Conservation (phyloP, 805 yeast genomes). For the Hanseniaspora clermontiae region DNA sequence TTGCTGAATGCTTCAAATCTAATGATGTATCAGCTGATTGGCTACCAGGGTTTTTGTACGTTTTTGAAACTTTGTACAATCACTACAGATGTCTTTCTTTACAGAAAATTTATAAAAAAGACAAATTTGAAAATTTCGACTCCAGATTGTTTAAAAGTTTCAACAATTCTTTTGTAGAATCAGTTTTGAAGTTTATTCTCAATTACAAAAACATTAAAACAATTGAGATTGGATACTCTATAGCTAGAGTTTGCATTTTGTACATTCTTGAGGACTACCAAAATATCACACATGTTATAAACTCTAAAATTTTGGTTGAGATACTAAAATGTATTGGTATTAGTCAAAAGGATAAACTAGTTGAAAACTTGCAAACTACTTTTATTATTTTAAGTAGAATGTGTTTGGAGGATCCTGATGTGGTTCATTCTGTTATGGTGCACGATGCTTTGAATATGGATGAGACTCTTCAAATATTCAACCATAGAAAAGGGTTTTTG, state of each 20-base stretch:
- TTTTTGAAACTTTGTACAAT: conserved; percentile 44
- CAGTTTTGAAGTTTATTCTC: conserved; percentile 35
- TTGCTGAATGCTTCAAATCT: conserved; percentile 29
- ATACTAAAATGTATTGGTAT: conserved; percentile 36
- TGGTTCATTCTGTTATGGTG: conserved; percentile 37
- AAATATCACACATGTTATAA: conserved; percentile 32
- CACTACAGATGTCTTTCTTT: conserved; percentile 31
- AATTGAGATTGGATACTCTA: conserved; percentile 38
- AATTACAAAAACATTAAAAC: conserved; percentile 31
- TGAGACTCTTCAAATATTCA: not conserved
- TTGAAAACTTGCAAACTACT: conserved; percentile 34
- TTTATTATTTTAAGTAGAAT: conserved; percentile 48
- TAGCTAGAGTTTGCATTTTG: conserved; percentile 44
- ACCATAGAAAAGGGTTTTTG: not conserved
- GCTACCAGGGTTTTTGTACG: conserved; percentile 45
- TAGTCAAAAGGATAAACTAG: conserved; percentile 29
- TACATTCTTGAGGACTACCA: conserved; percentile 35
- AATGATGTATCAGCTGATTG: conserved; percentile 37
- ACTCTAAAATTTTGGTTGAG: conserved; percentile 36
- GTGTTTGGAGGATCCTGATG: conserved; percentile 50
- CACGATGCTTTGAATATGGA: conserved; percentile 32
- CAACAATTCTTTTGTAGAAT: not conserved
- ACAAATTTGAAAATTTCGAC: not conserved
- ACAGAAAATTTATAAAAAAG: conserved; percentile 21
- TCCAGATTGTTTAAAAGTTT: conserved; percentile 21